phyloP scores from a whole-genome alignment of 177 flowering plant genomes.

The Vitis hybrid region DNA sequence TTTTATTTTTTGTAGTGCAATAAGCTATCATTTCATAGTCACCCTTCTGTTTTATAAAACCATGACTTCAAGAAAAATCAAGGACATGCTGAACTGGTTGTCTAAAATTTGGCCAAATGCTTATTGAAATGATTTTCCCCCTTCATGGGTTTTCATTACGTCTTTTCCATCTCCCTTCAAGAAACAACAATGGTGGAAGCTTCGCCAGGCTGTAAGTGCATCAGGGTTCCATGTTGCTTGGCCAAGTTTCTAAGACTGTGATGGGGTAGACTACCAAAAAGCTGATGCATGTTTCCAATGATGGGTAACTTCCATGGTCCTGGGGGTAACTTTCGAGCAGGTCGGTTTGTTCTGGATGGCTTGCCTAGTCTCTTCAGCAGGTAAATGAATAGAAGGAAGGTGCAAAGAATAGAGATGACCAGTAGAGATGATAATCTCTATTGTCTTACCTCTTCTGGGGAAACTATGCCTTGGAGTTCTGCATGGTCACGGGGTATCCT shows the following conservation, averaged over 20 bases:
- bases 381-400: conserved; percentile 12
- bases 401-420: not conserved
- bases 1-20: too few species aligned
- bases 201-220: conserved; percentile 32
- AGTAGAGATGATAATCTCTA: too few species aligned
- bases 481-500: too few species aligned
- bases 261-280: conserved; percentile 23
- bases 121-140: too few species aligned
- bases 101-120: too few species aligned
- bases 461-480: too few species aligned
- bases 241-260: conserved; percentile 19
- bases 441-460: too few species aligned
- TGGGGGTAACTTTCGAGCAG: conserved; percentile 22
- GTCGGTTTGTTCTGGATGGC: not conserved
- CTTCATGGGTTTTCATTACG: conserved; percentile 40
- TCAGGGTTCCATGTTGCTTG: conserved; percentile 24
- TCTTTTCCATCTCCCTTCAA: conserved; percentile 32
- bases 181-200: conserved; percentile 23
- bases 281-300: conserved; percentile 29
- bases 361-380: not conserved
- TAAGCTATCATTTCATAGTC: too few species aligned
- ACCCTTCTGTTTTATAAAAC: too few species aligned
- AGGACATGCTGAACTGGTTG: too few species aligned
- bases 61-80: too few species aligned
- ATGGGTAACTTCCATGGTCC: conserved; percentile 37